phyloP scores from a whole-genome alignment of 345 rosid genomes.

The Boechera stricta region DNA sequence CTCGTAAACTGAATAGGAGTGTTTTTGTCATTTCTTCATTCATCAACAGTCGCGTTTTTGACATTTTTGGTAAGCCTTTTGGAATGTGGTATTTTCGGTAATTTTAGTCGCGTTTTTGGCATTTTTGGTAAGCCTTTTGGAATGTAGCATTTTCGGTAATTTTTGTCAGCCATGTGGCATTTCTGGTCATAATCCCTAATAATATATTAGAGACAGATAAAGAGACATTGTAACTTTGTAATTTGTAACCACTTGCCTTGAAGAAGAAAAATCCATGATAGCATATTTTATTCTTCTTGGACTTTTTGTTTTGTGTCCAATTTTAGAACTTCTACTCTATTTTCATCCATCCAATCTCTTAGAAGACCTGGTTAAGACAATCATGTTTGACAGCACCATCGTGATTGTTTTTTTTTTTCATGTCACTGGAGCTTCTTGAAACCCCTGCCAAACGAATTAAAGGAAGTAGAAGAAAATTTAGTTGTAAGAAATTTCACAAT shows the following conservation, averaged over 20 bases:
- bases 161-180: too few species aligned
- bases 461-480: neutral
- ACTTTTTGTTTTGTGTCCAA: conserved; percentile 2
- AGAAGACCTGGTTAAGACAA: conserved; percentile 8
- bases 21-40: too few species aligned
- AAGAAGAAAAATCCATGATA: conserved; percentile 25
- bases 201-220: too few species aligned
- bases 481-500: neutral
- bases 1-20: too few species aligned
- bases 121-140: too few species aligned
- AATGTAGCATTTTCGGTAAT: too few species aligned
- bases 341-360: conserved; percentile 16
- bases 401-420: neutral
- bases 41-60: too few species aligned
- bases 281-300: neutral
- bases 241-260: neutral
- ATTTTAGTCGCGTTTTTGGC: too few species aligned
- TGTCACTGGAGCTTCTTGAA: conserved; percentile 15
- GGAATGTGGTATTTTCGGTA: too few species aligned
- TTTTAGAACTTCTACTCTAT: conserved; percentile 6
- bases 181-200: too few species aligned
- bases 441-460: conserved; percentile 23
- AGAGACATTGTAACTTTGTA: neutral
- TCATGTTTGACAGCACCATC: neutral
- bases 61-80: too few species aligned